Evolutionary conservation across 2,329 filamentous ascomycete genomes (phyloP), one percentile per base, ranked within the genome.

Genomic region (Sporothrix phasma): DNA sequence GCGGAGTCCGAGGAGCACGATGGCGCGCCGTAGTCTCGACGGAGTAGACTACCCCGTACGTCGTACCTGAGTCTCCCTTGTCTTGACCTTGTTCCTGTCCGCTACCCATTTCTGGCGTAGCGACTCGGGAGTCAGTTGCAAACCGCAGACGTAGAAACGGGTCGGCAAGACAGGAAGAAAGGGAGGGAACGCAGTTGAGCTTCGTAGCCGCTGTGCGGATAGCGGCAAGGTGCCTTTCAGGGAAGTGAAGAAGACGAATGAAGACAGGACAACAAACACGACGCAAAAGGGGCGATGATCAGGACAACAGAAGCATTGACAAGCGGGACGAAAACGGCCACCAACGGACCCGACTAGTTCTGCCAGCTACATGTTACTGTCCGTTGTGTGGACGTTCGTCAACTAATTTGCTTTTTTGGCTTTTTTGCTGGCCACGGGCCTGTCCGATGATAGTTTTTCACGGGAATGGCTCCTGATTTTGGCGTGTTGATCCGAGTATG

Each of bases 361-460:
- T n/a, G n/a, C n/a, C n/a, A n/a, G n/a, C n/a, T n/a, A n/a, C n/a
- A n/a, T n/a, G n/a, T n/a, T n/a, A n/a, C n/a, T n/a, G n/a, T n/a
- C n/a, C n/a, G n/a, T n/a, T 45, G 29, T 4, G 24, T 37, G 15
- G n/a, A n/a, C 7, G 17, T 19, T 15, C 31, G 51, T 24, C 56
- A 15, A 60, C 58, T 61, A 60, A 60, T 46, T 46, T 46, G n/a
- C 56, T 45, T 60, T 61, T 49, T 61, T 41, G 11, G 19, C 39
- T 13, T 43, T 31, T 11, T 10, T n/a, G 13, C 19, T 41, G 59
- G 31, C 26, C 26, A 24, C 59, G 29, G 43, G 45, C 29, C 29
- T 51, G 19, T 31, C 59, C 45, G 58, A 47, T 3, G n/a, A 24
- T 19, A 47, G 26, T 37, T 8, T 37, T 11, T 11, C 26, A 37